Evolutionary conservation across 768 basidiomycete genomes (phyloP).

Genomic region (Sarcomyxa edulis): DNA sequence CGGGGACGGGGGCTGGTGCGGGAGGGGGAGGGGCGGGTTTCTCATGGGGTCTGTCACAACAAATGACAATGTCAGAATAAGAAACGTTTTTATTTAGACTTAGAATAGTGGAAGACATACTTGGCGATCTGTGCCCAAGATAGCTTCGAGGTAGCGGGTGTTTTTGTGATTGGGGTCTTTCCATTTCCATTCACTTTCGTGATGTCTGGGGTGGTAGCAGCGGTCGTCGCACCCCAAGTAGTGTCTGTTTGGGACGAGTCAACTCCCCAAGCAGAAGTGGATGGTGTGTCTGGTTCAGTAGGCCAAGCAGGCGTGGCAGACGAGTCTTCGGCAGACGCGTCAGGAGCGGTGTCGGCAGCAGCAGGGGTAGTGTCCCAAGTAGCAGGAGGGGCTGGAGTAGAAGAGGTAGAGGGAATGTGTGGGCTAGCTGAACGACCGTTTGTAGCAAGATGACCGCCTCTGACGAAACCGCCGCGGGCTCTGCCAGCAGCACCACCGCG

Average conservation of each 20-base stretch:
- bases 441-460: slow-evolving; percentile 25
- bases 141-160: slow-evolving; percentile 69
- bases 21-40: slow-evolving; percentile 47
- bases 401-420: slow-evolving; percentile 16
- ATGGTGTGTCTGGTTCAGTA: too few species aligned
- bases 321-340: not conserved
- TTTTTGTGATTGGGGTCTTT: too few species aligned
- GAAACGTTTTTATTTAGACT: too few species aligned
- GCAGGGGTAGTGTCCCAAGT: slow-evolving; percentile 29
- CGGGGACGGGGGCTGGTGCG: slow-evolving; percentile 18
- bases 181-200: too few species aligned
- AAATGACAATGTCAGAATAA: too few species aligned
- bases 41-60: slow-evolving; percentile 50
- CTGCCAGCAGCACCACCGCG: slow-evolving; percentile 45
- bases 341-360: slow-evolving; percentile 27
- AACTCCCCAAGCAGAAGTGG: too few species aligned
- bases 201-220: too few species aligned
- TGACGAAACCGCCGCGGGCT: slow-evolving; percentile 44
- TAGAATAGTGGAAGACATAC: slow-evolving; percentile 32
- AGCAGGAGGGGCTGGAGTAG: slow-evolving; percentile 23
- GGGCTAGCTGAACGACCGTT: slow-evolving; percentile 18
- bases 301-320: slow-evolving; percentile 2
- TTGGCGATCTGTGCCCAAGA: slow-evolving; percentile 86
- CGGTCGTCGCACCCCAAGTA: too few species aligned
- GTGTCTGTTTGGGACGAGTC: too few species aligned